Percentiles rank a stretch among this genome's conserved stretches.
Evolutionary conservation across 73 alveolate genomes (phyloP).

Genomic region (Paraurostyla sp.): DNA sequence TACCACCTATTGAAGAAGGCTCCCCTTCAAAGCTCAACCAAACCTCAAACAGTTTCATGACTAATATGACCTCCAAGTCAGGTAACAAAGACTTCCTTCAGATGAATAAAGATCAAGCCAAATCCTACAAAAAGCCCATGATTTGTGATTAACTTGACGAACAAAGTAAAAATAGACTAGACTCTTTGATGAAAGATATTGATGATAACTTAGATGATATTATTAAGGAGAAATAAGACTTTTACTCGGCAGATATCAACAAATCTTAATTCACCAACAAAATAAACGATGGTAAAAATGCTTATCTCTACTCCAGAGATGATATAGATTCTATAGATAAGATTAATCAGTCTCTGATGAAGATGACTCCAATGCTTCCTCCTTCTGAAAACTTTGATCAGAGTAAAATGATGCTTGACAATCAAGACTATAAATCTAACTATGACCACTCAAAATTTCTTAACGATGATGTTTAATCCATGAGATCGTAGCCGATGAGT

Average conservation of each 20-base stretch:
- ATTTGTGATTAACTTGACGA: constrained; percentile 28
- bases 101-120: neutral
- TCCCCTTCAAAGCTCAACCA: neutral
- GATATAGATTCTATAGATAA: constrained; percentile 7
- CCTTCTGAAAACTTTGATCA: neutral
- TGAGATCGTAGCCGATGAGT: constrained; percentile 49
- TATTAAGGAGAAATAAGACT: constrained; percentile 8
- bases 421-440: neutral
- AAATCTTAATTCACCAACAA: neutral
- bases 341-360: constrained; percentile 16
- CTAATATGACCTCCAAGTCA: neutral
- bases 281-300: constrained; percentile 33
- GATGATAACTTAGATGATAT: constrained; percentile 21
- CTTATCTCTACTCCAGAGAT: constrained; percentile 44
- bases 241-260: neutral
- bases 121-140: neutral
- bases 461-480: neutral
- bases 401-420: neutral
- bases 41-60: neutral
- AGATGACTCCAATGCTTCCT: constrained; percentile 35
- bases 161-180: constrained; percentile 30
- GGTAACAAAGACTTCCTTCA: constrained; percentile 2
- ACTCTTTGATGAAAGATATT: constrained; percentile 16
- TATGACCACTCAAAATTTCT: constrained; percentile 25
- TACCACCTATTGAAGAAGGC: constrained; percentile 3